Percentiles rank a stretch among this genome's conserved stretches.
These are phyloP conservation scores for Kodamaea sp. DNA, from an alignment of 1,139 yeast genomes.

Conservation along the genomic window DNA sequence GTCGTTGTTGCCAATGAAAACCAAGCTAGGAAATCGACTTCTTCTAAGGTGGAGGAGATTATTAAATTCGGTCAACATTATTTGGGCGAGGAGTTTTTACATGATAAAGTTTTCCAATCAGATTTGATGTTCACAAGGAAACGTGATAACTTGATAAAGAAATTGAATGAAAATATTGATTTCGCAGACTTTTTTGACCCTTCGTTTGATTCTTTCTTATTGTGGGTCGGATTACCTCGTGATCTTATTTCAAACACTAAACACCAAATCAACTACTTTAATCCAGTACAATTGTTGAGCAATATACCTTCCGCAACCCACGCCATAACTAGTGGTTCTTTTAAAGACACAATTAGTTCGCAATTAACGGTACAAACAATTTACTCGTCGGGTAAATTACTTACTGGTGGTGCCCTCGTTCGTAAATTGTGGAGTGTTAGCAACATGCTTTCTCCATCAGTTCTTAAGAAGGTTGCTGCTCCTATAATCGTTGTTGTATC, in stretches of 20 bases:
- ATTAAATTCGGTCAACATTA: conserved; percentile 57
- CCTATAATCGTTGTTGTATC: conserved; percentile 53
- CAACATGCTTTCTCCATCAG: conserved; percentile 25
- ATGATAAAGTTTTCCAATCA: conserved; percentile 66
- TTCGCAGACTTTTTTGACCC: conserved; percentile 77
- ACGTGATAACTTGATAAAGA: conserved; percentile 59
- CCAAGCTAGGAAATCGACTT: conserved; percentile 60
- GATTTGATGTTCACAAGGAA: conserved; percentile 81
- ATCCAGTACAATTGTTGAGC: conserved; percentile 35
- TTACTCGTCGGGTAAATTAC: conserved; percentile 42
- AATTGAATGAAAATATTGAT: conserved; percentile 57
- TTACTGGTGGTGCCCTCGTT: conserved; percentile 42
- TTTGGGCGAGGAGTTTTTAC: conserved; percentile 57
- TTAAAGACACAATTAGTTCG: conserved; percentile 34
- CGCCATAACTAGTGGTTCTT: conserved; percentile 19
- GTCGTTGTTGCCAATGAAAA: conserved; percentile 67
- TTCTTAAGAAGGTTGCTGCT: conserved; percentile 33
- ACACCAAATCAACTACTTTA: conserved; percentile 30
- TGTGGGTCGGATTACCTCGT: conserved; percentile 42
- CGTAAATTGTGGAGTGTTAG: conserved; percentile 31
- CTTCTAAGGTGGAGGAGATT: conserved; percentile 57
- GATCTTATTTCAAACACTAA: conserved; percentile 27
- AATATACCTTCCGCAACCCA: conserved; percentile 21
- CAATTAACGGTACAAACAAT: conserved; percentile 42
- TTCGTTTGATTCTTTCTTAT: conserved; percentile 52